Base-by-base conservation (phyloP, 1,284 basidiomycete genomes). In the Ceratobasidium theobromae region DNA sequence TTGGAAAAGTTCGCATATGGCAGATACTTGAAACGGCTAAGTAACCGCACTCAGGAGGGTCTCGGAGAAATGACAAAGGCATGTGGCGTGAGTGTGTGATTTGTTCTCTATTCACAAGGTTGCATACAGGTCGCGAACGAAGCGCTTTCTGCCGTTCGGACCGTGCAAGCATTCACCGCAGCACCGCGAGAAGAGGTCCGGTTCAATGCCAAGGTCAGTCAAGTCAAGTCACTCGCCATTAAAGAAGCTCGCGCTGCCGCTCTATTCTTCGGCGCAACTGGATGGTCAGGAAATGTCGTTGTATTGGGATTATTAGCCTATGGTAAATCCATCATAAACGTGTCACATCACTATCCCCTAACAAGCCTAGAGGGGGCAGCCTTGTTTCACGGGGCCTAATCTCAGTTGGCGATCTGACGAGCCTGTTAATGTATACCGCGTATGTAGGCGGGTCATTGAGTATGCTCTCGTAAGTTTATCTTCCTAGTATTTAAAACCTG, bases 281-380 rank as follows among this genome's bases (percentile, higher is more conserved):
- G 95, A 0, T 92, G 95, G 84, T 94, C 94, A 55, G 97, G 97
- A 9, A 99, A 99, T 75, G 82, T 97, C 51, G 94, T 95, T 0
- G 79, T 98, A 68, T 79, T 99, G 46, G 92, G 89, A 53, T 77
- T 99, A 38, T 80, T 99, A 35, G 93, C 93, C 46, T 99, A 98
- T 73, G 97, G 92, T 89, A 68, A 65, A 79, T 71, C 18, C 6
- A n/a, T n/a, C 28, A 21, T 53, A 40, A 6, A 16, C 23, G 6
- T 38, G 8, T 18, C 9, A n/a, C n/a, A 14, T 33, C 23, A 32
- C 4, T 66, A 18, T n/a, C 12, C 14, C 6, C 30, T 66, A 14
- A 28, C 38, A 23, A 23, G 35, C 23, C 45, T 30, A 11, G 54
- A 91, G 91, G 95, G 53, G 96, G 96, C 0, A 90, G 89, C 41